Base-by-base conservation (phyloP, 2,329 filamentous ascomycete species). In the Sclerotiophoma versabilis region DNA sequence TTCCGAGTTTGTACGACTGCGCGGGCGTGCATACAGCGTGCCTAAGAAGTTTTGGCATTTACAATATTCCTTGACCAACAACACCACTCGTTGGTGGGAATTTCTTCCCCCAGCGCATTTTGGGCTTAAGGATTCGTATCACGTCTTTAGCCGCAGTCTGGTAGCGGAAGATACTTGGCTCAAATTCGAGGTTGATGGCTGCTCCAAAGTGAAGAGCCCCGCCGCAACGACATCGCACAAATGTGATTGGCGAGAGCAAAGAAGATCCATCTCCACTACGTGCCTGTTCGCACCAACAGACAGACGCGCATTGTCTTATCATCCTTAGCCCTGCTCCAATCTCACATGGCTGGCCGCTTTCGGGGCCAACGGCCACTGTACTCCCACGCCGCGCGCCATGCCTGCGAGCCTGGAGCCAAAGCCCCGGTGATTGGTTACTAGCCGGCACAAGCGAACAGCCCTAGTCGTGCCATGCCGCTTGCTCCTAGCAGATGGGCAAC, bases 381-480 rank as follows among this genome's bases (percentile, higher is more conserved):
- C 58, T 56, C 50, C 55, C 49, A 59, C 54, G 59, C 61, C 58
- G 49, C 56, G 58, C 64, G 60, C 63, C 62, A 61, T 55, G 63
- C 60, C 58, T 64, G 57, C 47, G 22, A 51, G 30, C 42, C 52
- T 52, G 58, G 57, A 55, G 57, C 61, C 49, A 37, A 53, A 41
- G 33, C 37, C 19, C 29, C 26, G 43, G 44, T 70, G 57, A 74
- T 73, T 74, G 70, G 71, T 45, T 43, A 36, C 30, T 57, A 53
- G 41, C 57, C 62, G 60, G 64, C 33, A 54, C 56, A 66, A 59
- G 62, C 64, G 63, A 54, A 67, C 26, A 64, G 62, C 68, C 65
- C 63, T 66, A 61, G 62, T 66, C 62, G 58, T 58, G 65, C 66
- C 58, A 68, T 65, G 69, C 70, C 71, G 65, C 71, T 73, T 71